Evolutionary conservation across 2,329 filamentous ascomycete species (phyloP).

Genomic region (Orbilia quercus): DNA sequence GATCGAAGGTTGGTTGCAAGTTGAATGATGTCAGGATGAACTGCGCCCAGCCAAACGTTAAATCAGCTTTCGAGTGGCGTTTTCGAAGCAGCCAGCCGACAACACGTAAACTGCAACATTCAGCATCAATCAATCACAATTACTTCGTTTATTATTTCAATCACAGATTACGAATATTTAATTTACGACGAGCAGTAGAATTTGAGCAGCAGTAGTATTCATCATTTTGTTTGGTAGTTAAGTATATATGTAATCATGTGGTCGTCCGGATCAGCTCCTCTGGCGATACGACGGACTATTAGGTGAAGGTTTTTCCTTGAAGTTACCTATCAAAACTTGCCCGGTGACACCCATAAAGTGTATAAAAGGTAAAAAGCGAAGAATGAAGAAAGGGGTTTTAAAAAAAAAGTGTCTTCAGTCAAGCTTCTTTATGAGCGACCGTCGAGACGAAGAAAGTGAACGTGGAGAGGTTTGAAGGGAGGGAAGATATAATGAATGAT

Average conservation of each 20-base stretch:
- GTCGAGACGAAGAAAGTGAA: constrained; percentile 45
- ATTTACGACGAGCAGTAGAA: too few species aligned
- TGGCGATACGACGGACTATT: constrained; percentile 57
- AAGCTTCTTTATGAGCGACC: constrained; percentile 54
- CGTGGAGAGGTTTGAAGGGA: constrained; percentile 23
- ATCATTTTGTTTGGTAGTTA: constrained; percentile 30
- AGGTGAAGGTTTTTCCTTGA: constrained; percentile 46
- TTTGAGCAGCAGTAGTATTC: constrained; percentile 53
- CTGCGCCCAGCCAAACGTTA: constrained; percentile 25
- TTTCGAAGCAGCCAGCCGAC: constrained; percentile 1
- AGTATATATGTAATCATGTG: constrained; percentile 39
- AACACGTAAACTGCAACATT: constrained; percentile 43
- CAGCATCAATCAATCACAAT: too few species aligned
- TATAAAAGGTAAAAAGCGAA: constrained; percentile 17
- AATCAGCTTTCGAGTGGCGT: constrained; percentile 19
- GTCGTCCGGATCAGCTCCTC: constrained; percentile 55
- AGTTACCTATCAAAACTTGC: constrained; percentile 53
- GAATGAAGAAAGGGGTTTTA: constrained; percentile 6
- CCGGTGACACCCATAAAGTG: constrained; percentile 19
- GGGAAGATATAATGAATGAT: constrained; percentile 18
- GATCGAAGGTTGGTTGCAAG: neutral
- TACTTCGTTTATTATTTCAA: too few species aligned
- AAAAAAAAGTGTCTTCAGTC: constrained; percentile 38
- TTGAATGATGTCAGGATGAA: constrained; percentile 51
- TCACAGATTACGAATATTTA: neutral